Conservation (phyloP, 2,329 filamentous ascomycete species). For the Hypoxylon sp. region DNA sequence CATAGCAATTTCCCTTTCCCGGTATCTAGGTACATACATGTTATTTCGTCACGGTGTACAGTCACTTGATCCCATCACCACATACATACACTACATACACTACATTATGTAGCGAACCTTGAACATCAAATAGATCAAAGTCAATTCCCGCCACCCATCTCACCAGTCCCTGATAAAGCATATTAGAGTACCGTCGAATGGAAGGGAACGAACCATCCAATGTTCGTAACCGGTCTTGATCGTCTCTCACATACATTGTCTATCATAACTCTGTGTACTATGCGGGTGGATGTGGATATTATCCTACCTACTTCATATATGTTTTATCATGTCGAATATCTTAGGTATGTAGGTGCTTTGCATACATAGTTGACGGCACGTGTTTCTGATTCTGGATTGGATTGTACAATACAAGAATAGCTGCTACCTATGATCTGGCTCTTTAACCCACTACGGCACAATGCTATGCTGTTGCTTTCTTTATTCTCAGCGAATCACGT, state of each 20-base stretch:
- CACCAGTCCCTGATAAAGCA: conserved; percentile 15
- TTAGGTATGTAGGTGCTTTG: neutral
- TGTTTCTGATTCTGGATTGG: too few species aligned
- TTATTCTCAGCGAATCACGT: conserved; percentile 74
- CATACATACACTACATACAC: too few species aligned
- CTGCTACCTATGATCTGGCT: conserved; percentile 31
- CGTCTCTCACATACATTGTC: too few species aligned
- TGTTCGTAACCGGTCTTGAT: neutral
- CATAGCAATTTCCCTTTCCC: neutral
- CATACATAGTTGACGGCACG: too few species aligned
- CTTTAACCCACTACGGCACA: conserved; percentile 35
- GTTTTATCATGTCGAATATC: too few species aligned
- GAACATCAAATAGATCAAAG: neutral
- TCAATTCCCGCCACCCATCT: neutral
- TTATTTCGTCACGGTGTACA: conserved; percentile 4
- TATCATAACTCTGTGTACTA: too few species aligned
- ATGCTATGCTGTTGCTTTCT: conserved; percentile 30
- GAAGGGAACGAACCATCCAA: conserved; percentile 1
- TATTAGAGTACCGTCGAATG: conserved; percentile 20
- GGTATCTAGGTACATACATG: too few species aligned
- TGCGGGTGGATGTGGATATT: too few species aligned
- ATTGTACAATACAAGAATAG: too few species aligned
- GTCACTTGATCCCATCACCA: conserved; percentile 15
- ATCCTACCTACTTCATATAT: too few species aligned
- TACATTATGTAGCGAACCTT: too few species aligned